Evolutionary conservation across 2,329 filamentous ascomycete genomes (phyloP).

Genomic region (Botryotinia convoluta): DNA sequence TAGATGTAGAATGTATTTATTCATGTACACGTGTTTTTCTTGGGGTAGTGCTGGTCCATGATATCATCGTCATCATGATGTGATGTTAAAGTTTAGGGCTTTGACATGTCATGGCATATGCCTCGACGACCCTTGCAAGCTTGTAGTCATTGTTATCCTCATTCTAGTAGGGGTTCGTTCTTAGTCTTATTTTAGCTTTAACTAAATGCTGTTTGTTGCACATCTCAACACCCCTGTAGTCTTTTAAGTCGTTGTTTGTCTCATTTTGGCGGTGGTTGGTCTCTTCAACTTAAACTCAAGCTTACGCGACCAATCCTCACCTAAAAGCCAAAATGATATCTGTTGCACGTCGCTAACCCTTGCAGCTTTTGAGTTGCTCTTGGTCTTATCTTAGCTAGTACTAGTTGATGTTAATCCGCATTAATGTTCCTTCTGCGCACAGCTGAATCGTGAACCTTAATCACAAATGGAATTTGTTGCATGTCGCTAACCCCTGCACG

Average conservation of each 20-base stretch:
- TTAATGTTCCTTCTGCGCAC: background rate
- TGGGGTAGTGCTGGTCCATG: background rate
- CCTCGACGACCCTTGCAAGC: background rate
- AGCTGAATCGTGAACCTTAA: background rate
- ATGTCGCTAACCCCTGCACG: background rate
- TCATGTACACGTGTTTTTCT: background rate
- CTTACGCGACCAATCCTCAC: background rate
- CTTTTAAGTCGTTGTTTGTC: background rate
- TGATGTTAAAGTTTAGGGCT: background rate
- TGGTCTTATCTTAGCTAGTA: background rate
- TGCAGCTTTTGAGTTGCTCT: background rate
- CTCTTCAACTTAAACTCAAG: background rate
- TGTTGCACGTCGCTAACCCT: background rate
- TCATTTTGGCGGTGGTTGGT: background rate
- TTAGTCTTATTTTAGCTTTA: background rate
- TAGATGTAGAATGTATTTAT: background rate
- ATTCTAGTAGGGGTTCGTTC: background rate
- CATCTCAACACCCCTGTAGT: background rate
- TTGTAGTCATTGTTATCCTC: background rate
- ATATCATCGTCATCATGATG: background rate
- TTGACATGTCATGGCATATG: background rate
- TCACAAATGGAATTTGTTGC: background rate
- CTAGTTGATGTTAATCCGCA: background rate
- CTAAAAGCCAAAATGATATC: background rate
- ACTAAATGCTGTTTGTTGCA: background rate